Conservation (phyloP, 331 rosid genomes). For the Quercus lobata region DNA sequence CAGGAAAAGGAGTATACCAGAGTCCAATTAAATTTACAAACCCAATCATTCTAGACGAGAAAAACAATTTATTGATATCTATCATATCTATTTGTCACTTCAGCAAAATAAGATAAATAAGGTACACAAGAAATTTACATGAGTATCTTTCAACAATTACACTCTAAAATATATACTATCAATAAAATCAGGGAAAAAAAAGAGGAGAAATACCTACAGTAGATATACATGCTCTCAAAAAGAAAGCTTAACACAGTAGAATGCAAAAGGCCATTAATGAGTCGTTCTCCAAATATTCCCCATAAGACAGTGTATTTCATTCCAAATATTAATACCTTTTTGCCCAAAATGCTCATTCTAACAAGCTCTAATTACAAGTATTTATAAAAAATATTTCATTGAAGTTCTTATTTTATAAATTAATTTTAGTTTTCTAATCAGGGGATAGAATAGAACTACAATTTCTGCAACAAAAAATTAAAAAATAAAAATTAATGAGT, state of each 20-base stretch:
- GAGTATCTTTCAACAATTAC: background rate
- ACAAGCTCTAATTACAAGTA: background rate
- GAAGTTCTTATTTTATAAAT: no score
- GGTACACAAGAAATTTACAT: background rate
- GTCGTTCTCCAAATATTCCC: no score
- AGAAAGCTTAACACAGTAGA: background rate
- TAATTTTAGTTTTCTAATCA: no score
- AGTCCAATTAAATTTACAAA: constrained; percentile 8
- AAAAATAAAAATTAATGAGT: no score
- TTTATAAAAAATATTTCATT: no score
- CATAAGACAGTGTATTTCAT: background rate
- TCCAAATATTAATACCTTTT: background rate
- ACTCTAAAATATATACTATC: background rate
- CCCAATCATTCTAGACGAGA: background rate
- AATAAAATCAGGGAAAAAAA: background rate
- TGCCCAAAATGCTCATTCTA: background rate
- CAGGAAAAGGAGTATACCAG: background rate
- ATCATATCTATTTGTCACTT: background rate
- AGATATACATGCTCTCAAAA: background rate
- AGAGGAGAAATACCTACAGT: background rate
- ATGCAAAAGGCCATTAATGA: background rate
- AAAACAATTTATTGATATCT: background rate
- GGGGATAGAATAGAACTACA: no score
- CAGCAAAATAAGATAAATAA: background rate
- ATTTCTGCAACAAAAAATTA: no score